Base-by-base conservation (phyloP, 352 stramenopile species). In the Thalassiosira oceanica region DNA sequence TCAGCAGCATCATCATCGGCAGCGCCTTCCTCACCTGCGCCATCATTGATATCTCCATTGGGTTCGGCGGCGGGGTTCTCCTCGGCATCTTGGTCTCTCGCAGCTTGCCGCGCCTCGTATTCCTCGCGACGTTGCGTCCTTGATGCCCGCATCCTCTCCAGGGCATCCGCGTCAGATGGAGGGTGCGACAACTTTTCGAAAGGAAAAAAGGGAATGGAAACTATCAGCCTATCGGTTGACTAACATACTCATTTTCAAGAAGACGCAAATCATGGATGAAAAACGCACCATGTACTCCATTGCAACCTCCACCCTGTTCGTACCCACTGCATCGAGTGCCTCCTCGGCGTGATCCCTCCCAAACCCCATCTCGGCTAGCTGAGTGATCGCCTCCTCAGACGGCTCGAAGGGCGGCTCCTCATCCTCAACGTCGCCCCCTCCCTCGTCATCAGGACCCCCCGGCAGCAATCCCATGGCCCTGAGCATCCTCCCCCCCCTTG, bases 231-330 rank as follows among this genome's bases (percentile, higher is more conserved):
- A n/a, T n/a, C n/a, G n/a, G n/a, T n/a, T n/a, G n/a, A n/a, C n/a
- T n/a, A n/a, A n/a, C n/a, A n/a, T n/a, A n/a, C n/a, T n/a, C n/a
- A n/a, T n/a, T n/a, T n/a, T n/a, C n/a, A n/a, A n/a, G n/a, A n/a
- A n/a, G n/a, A n/a, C n/a, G n/a, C n/a, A n/a, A n/a, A n/a, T n/a
- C n/a, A n/a, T n/a, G n/a, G n/a, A n/a, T n/a, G n/a, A 26, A 85
- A 15, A 98, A 57, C 23, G n/a, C n/a, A n/a, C n/a, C n/a, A 97
- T 93, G 86, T 96, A 98, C 64, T 98, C 95, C 94, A 98, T 98
- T 0, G 93, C 96, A 31, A 98, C 67, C 64, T 98, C 94, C 1
- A 98, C 82, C 48, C 94, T 87, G 54, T 98, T 71, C 10, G 55
- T 64, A 15, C 42, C 48, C 20, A 48, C 33, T 27, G 86, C 84